Conservation (phyloP, 2,329 filamentous ascomycete species). For the Epichloe glyceriae region DNA sequence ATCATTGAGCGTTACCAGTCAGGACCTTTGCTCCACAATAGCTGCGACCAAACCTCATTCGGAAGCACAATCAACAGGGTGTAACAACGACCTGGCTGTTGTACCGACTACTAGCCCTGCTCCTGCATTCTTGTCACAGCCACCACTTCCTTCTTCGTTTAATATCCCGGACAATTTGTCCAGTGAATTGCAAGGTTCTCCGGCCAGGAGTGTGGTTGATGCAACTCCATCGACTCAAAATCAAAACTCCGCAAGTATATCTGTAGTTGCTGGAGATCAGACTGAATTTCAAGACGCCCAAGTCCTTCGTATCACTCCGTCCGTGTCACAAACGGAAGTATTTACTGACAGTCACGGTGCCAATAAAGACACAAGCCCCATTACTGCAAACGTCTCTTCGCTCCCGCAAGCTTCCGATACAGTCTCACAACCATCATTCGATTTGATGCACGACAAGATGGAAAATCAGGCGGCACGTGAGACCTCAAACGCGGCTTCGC, state of each 20-base stretch:
- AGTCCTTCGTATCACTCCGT: slow-evolving; percentile 7
- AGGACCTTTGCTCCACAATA: neutral
- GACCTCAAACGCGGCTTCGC: neutral
- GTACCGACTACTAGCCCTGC: slow-evolving; percentile 1
- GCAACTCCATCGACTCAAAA: slow-evolving; percentile 3
- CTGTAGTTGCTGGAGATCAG: neutral
- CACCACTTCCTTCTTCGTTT: neutral
- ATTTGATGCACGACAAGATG: neutral
- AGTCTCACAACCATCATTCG: neutral
- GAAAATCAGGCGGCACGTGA: neutral
- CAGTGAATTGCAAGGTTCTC: neutral
- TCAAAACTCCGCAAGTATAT: neutral
- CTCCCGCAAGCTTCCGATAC: neutral
- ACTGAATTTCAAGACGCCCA: slow-evolving; percentile 18
- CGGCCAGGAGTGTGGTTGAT: neutral
- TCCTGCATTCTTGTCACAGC: slow-evolving; percentile 9
- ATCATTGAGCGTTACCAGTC: neutral
- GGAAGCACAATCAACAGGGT: neutral
- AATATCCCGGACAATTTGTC: slow-evolving; percentile 3
- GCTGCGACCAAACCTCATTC: neutral
- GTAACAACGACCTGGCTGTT: neutral
- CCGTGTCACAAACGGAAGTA: slow-evolving; percentile 7
- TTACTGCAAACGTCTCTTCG: neutral
- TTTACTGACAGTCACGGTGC: slow-evolving; percentile 8
- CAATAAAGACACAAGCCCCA: neutral